These are phyloP conservation scores for Globisporangium polare DNA, from an alignment of 352 stramenopile species.

Conservation along the genomic window DNA sequence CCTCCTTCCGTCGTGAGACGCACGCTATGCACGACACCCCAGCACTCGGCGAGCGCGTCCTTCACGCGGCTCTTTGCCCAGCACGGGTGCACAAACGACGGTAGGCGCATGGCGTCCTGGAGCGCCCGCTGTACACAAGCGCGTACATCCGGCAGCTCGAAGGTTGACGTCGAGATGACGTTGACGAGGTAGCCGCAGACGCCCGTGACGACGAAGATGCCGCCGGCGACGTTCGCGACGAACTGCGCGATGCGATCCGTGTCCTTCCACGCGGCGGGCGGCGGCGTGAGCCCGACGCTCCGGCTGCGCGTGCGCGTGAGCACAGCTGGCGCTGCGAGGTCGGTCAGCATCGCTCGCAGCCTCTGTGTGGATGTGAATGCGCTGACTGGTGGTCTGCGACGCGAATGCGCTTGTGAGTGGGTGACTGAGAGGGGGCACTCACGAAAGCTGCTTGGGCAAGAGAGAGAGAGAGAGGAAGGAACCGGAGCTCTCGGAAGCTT, in stretches of 20 bases:
- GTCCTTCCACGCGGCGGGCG: conserved; percentile 44
- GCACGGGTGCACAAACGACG: conserved; percentile 20
- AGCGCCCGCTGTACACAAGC: conserved; percentile 9
- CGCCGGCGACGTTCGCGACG: conserved; percentile 55
- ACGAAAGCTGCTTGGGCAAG: background rate
- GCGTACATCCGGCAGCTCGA: conserved; percentile 26
- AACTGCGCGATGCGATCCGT: conserved; percentile 57
- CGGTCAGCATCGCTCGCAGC: background rate
- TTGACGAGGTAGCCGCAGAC: conserved; percentile 36
- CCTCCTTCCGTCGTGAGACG: conserved; percentile 21
- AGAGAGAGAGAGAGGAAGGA: background rate
- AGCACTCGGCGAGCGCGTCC: conserved; percentile 33
- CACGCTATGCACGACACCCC: conserved; percentile 22
- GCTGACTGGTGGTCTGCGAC: too few relatives aligned
- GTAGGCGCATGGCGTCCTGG: background rate
- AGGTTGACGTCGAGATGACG: conserved; percentile 21
- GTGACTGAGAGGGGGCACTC: background rate
- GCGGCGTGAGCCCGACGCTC: background rate
- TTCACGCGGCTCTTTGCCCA: conserved; percentile 16
- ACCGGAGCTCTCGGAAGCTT: conserved; percentile 3
- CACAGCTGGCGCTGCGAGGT: background rate
- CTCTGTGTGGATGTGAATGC: background rate
- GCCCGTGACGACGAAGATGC: conserved; percentile 37
- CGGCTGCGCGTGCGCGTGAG: background rate
- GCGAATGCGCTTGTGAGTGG: background rate